Conservation (phyloP, 2,329 filamentous ascomycete species). For the Xylaria sp. region DNA sequence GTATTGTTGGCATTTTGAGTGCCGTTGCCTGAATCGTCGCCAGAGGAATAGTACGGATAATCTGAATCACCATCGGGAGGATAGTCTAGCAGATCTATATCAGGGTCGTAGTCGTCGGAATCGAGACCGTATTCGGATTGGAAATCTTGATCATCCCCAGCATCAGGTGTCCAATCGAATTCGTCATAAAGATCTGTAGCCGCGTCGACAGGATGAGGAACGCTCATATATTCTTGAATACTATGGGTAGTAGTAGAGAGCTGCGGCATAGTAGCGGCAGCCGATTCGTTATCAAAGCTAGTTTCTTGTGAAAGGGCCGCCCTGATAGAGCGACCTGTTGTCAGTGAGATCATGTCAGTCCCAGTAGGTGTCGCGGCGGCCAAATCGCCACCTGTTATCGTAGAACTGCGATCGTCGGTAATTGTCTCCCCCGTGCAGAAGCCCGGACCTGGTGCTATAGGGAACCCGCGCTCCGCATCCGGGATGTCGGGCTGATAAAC, state of each 20-base stretch:
- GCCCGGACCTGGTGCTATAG: slow-evolving; percentile 48
- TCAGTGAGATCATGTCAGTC: slow-evolving; percentile 36
- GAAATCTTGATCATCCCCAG: slow-evolving; percentile 7
- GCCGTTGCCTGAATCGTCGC: not conserved
- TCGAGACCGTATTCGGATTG: not conserved
- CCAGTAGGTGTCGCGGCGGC: slow-evolving; percentile 32
- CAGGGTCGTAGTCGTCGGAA: not conserved
- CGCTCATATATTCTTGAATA: not conserved
- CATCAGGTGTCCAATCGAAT: slow-evolving; percentile 18
- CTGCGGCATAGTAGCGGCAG: not conserved
- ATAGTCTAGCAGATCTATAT: not conserved
- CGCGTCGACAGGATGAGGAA: too few species aligned
- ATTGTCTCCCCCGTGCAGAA: slow-evolving; percentile 48
- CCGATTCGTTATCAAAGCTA: not conserved
- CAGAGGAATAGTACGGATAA: not conserved
- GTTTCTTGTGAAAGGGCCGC: slow-evolving; percentile 10
- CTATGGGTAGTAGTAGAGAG: not conserved
- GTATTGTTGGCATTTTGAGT: not conserved
- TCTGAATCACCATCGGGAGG: not conserved
- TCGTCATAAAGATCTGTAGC: not conserved
- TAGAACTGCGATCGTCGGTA: slow-evolving; percentile 35
- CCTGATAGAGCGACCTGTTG: slow-evolving; percentile 23
- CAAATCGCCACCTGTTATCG: slow-evolving; percentile 31
- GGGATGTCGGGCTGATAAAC: slow-evolving; percentile 55
- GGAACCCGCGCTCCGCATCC: slow-evolving; percentile 43